Conservation (phyloP, 768 basidiomycete species). For the Collybia mongolica region DNA sequence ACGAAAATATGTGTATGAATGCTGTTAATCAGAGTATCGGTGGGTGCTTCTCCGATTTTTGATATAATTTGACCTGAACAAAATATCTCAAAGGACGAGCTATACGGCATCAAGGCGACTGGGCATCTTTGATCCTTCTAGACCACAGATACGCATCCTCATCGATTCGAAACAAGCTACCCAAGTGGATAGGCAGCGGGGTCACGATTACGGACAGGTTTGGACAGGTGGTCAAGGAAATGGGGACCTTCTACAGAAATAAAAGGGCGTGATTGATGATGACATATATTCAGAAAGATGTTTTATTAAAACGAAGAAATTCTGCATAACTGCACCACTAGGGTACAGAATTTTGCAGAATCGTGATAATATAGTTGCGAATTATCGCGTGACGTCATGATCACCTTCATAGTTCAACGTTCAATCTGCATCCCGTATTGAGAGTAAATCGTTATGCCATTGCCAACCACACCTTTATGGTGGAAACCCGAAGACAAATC, state of each 20-base stretch:
- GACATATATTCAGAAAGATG: no score
- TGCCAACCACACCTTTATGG: no score
- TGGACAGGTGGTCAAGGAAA: slow-evolving; percentile 65
- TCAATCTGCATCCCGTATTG: no score
- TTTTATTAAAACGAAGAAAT: no score
- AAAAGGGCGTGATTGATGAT: slow-evolving; percentile 29
- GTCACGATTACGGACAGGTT: slow-evolving; percentile 62
- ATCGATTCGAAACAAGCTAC: slow-evolving; percentile 77
- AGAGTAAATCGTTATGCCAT: no score
- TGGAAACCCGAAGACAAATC: no score
- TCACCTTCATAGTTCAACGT: no score
- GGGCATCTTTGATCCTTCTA: slow-evolving; percentile 86
- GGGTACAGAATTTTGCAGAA: no score
- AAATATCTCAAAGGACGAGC: slow-evolving; percentile 68
- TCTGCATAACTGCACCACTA: no score
- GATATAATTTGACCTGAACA: not conserved
- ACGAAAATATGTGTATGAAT: slow-evolving; percentile 90
- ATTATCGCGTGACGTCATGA: no score
- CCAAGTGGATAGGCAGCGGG: slow-evolving; percentile 81
- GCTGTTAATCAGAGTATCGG: slow-evolving; percentile 98
- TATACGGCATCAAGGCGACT: slow-evolving; percentile 88
- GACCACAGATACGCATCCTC: slow-evolving; percentile 77
- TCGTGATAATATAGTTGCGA: no score
- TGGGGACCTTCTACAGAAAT: slow-evolving; percentile 68
- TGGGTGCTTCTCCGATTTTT: slow-evolving; percentile 30